Base-by-base conservation (phyloP, 2,329 filamentous ascomycete species). In the Trichoderma breve region DNA sequence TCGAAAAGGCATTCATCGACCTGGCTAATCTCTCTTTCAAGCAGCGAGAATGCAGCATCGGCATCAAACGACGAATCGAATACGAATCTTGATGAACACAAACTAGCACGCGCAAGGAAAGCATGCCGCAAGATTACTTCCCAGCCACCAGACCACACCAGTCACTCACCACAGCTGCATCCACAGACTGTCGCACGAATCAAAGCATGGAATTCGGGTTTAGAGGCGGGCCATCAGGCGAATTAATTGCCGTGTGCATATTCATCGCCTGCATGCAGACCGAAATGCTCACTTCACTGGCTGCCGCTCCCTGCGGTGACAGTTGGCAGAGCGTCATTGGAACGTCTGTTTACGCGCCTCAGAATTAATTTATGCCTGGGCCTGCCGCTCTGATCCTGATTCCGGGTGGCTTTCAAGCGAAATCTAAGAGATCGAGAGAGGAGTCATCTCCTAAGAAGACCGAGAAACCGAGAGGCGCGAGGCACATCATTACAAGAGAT, bases 311-410 rank as follows among this genome's bases (percentile, higher is more conserved):
- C 67, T 70, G 67, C 67, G 67, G 30, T 58, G 39, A 70, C 67
- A 70, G 67, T 51, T 70, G 67, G 67, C 67, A 70, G 36, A 53
- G 57, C 26, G 11, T 61, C 34, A 70, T 70, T 70, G 67, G 67
- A 70, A 70, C 67, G 57, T 21, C 57, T 39, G 43, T 34, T 7
- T 24, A 34, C 57, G 21, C 67, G 55, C 47, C 43, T 34, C 66
- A 34, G 24, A 60, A 26, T 34, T 51, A 51, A 60, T 28, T n/a
- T 30, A 47, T 58, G 28, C 39, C 28, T 70, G 6, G n/a, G 9
- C 39, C 39, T 36, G 12, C 28, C 57, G 28, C 57, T 18, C 39
- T 62, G 21, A 11, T 61, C 24, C n/a, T 60, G 39, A 24, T 14
- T 53, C 21, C n/a, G 11, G 39, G 21, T 34, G 21, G 14, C 21